Evolutionary conservation across 805 yeast genomes (phyloP).

Genomic region (Candida endomychidarum): DNA sequence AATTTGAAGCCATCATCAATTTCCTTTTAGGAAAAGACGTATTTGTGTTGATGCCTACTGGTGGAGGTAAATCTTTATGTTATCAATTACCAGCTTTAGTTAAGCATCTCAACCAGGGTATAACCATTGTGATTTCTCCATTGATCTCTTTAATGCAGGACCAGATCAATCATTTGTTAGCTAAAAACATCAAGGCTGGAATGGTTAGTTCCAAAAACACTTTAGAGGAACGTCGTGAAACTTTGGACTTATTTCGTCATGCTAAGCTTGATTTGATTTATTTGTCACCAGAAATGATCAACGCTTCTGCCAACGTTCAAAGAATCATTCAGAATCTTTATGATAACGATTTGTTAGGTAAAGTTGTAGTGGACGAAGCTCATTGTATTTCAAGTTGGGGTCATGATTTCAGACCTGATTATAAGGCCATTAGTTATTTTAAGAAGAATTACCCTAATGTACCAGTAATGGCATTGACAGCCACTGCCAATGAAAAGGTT

Average conservation of each 20-base stretch:
- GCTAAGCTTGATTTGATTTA: constrained; percentile 78
- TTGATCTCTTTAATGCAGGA: constrained; percentile 96
- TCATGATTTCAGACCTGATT: constrained; percentile 96
- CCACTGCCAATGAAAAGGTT: constrained; percentile 93
- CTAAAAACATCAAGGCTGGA: constrained; percentile 72
- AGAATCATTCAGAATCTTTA: constrained; percentile 59
- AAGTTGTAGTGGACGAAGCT: constrained; percentile 95
- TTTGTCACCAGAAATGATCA: constrained; percentile 92
- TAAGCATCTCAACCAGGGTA: constrained; percentile 57
- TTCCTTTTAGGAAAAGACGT: constrained; percentile 78
- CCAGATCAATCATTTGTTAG: constrained; percentile 79
- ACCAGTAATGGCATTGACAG: constrained; percentile 95
- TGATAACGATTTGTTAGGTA: constrained; percentile 58
- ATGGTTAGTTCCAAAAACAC: constrained; percentile 82
- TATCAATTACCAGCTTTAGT: constrained; percentile 93
- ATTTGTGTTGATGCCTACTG: constrained; percentile 96
- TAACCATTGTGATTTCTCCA: constrained; percentile 91
- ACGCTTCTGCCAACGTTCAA: constrained; percentile 67
- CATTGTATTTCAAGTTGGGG: constrained; percentile 99
- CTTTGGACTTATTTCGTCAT: constrained; percentile 58
- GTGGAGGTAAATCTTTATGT: constrained; percentile 96
- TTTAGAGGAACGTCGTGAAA: constrained; percentile 59
- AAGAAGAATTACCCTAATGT: constrained; percentile 71
- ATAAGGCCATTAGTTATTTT: constrained; percentile 74
- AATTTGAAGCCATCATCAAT: constrained; percentile 81